Evolutionary conservation across 2,329 filamentous ascomycete genomes (phyloP).

Genomic region (Colletotrichum lupini): DNA sequence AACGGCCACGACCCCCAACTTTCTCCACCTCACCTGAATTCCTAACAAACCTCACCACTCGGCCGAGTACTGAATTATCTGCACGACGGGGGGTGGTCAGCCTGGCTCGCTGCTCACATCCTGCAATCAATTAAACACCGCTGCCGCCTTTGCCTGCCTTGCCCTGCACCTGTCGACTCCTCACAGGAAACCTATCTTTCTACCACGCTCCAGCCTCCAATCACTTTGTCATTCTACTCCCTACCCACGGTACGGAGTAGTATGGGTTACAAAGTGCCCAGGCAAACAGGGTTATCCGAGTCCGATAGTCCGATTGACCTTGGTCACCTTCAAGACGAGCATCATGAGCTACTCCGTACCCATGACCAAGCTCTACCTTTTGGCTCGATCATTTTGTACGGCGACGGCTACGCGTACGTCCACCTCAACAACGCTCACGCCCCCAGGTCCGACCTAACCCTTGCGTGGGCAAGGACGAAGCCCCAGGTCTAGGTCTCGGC

Average conservation of each 20-base stretch:
- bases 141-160: not conserved
- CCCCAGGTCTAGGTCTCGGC: not conserved
- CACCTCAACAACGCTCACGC: not conserved
- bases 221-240: not conserved
- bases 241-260: not conserved
- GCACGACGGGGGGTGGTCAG: conserved; percentile 14
- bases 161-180: not conserved
- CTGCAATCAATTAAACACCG: conserved; percentile 28
- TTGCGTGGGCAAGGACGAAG: not conserved
- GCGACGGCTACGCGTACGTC: not conserved
- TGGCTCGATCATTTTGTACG: too few relatives aligned
- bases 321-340: not conserved
- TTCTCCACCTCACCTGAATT: conserved; percentile 36
- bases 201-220: not conserved
- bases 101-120: conserved; percentile 24
- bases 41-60: conserved; percentile 35
- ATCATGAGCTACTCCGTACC: not conserved
- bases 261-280: not conserved
- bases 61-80: conserved; percentile 36
- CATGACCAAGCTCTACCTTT: too few relatives aligned
- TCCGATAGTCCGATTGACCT: not conserved
- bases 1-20: conserved; percentile 23
- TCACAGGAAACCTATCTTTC: not conserved
- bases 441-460: not conserved
- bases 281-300: not conserved